These are phyloP conservation scores for Eucalyptus marginata DNA, from an alignment of 345 rosid genomes.

Conservation along the genomic window DNA sequence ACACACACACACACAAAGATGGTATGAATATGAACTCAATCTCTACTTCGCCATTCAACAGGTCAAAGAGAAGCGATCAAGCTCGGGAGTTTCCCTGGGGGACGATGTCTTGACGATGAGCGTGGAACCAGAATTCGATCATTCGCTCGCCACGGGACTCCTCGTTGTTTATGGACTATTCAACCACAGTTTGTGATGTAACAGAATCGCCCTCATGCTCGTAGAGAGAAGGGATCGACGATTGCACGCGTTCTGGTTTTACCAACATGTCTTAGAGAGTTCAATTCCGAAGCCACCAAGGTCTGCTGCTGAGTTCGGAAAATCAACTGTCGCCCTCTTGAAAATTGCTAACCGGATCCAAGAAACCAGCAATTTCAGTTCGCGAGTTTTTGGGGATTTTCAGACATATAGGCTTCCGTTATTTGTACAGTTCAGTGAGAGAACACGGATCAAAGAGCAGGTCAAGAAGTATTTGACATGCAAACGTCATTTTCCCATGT, in stretches of 20 bases:
- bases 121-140: slow-evolving; percentile 21
- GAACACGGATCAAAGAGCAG: neutral
- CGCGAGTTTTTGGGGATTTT: neutral
- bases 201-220: neutral
- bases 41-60: neutral
- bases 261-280: neutral
- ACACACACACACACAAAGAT: neutral
- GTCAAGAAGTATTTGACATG: neutral
- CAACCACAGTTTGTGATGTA: slow-evolving; percentile 3
- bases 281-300: neutral
- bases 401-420: neutral
- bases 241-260: neutral
- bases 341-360: neutral
- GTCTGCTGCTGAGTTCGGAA: neutral
- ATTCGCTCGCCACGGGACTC: slow-evolving; percentile 13
- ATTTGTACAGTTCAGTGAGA: neutral
- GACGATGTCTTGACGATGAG: slow-evolving; percentile 25
- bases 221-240: neutral
- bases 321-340: neutral
- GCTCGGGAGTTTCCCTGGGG: slow-evolving; percentile 16
- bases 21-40: neutral
- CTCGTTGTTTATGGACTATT: slow-evolving; percentile 25
- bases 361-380: neutral
- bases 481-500: neutral
- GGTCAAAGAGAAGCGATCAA: slow-evolving; percentile 20